Percentiles rank a stretch among this genome's conserved stretches.
Conservation (phyloP, 345 rosid species). For the Sonneratia caseolaris region DNA sequence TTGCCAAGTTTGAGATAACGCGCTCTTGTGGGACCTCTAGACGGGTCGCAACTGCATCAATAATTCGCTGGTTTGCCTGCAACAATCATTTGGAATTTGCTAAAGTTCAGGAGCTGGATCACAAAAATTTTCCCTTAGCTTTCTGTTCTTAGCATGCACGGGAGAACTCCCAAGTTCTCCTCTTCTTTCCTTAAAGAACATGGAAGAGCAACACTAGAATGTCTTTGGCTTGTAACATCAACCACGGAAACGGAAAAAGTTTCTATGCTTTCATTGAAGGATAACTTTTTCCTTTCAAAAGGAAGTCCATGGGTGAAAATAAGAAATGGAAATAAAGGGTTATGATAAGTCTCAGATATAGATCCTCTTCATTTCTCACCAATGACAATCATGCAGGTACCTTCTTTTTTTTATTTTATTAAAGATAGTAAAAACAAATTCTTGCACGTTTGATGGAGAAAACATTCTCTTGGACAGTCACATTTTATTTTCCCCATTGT, state of each 20-base stretch:
- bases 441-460: not conserved
- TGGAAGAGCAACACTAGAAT: too few species aligned
- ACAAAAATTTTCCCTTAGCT: not conserved
- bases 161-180: not conserved
- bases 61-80: conserved; percentile 97
- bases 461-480: not conserved
- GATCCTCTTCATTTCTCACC: too few species aligned
- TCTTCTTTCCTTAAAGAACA: too few species aligned
- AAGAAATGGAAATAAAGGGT: too few species aligned
- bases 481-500: not conserved
- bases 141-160: not conserved
- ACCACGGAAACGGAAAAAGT: too few species aligned
- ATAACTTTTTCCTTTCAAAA: too few species aligned
- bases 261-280: too few species aligned
- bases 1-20: conserved; percentile 73
- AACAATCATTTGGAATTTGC: conserved; percentile 4
- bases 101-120: not conserved
- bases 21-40: conserved; percentile 67
- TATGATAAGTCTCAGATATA: too few species aligned
- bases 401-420: not conserved
- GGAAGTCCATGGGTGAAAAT: too few species aligned
- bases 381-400: not conserved
- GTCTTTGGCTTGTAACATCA: too few species aligned
- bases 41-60: conserved; percentile 80
- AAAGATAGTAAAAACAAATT: not conserved